These are phyloP conservation scores for Yamadazyma scolyti DNA, from an alignment of 805 yeast species.

Conservation along the genomic window DNA sequence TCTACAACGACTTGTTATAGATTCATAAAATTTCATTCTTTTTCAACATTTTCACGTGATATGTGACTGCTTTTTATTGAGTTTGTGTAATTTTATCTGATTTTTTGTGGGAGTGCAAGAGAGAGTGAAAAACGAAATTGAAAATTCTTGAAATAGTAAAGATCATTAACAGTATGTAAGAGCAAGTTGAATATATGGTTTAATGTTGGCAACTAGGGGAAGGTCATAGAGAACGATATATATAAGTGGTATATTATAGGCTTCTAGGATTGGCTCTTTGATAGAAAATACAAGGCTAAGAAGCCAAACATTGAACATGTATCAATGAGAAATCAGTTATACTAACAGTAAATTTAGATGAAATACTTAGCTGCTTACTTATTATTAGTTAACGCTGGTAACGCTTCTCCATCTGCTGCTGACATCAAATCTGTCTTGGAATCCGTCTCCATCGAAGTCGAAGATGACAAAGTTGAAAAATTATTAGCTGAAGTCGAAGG, in stretches of 20 bases:
- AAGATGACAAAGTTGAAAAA: constrained; percentile 58
- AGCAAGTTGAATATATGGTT: too few species aligned
- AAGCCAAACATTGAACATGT: too few species aligned
- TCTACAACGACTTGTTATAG: constrained; percentile 4
- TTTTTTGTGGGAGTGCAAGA: constrained; percentile 1
- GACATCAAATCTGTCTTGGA: constrained; percentile 38
- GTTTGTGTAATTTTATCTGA: constrained; percentile 1
- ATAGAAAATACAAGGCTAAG: too few species aligned
- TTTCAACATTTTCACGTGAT: constrained; percentile 10
- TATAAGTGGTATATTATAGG: too few species aligned
- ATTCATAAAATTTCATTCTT: not conserved
- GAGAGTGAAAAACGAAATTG: constrained; percentile 2
- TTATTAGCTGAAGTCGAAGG: constrained; percentile 48
- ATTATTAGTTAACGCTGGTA: constrained; percentile 45
- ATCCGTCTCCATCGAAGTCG: constrained; percentile 57
- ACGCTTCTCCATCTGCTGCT: constrained; percentile 41
- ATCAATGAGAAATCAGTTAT: too few species aligned
- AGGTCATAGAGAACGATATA: too few species aligned
- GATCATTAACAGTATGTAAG: too few species aligned
- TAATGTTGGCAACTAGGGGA: too few species aligned
- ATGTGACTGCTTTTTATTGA: constrained; percentile 12
- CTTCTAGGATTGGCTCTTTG: too few species aligned
- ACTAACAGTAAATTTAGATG: constrained; percentile 28
- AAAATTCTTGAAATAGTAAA: too few species aligned
- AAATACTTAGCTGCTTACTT: constrained; percentile 47